Percentiles rank a stretch among this genome's conserved stretches.
Conservation (phyloP, 2,329 filamentous ascomycete genomes). For the Diplodia corticola region DNA sequence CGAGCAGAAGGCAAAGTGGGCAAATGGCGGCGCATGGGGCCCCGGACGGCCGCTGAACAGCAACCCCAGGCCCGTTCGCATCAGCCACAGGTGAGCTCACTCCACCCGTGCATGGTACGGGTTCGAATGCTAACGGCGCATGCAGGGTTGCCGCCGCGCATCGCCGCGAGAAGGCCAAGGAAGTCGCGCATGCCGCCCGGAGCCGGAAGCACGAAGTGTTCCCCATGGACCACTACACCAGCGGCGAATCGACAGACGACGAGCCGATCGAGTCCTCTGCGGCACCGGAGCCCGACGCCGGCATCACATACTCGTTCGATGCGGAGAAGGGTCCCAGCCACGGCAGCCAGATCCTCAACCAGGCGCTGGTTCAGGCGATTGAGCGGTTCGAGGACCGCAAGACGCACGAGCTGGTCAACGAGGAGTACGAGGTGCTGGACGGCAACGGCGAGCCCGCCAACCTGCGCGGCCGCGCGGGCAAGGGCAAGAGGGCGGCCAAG, state of each 20-base stretch:
- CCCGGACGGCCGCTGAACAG: constrained; percentile 39
- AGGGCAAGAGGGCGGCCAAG: constrained; percentile 31
- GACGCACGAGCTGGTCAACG: constrained; percentile 61
- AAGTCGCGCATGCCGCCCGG: constrained; percentile 24
- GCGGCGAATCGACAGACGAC: constrained; percentile 47
- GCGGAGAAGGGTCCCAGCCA: constrained; percentile 50
- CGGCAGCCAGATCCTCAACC: constrained; percentile 59
- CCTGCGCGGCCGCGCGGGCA: constrained; percentile 33
- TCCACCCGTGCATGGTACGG: no score
- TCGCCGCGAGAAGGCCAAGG: constrained; percentile 20
- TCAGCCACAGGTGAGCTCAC: constrained; percentile 24
- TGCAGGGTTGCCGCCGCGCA: constrained; percentile 3
- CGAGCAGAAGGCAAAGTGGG: constrained; percentile 54
- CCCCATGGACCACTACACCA: constrained; percentile 29
- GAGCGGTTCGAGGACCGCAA: constrained; percentile 61
- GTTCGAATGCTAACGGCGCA: not conserved
- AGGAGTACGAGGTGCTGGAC: constrained; percentile 59
- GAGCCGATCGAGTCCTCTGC: constrained; percentile 47
- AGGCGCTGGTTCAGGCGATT: constrained; percentile 58
- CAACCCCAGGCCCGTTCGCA: constrained; percentile 40
- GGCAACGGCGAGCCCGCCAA: constrained; percentile 40
- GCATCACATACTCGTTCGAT: constrained; percentile 58
- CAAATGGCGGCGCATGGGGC: constrained; percentile 44
- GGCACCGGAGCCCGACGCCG: constrained; percentile 48
- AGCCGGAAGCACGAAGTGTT: constrained; percentile 43